Evolutionary conservation across 495 filamentous ascomycete species (phyloP), one percentile per base, ranked within the genome.

Genomic region (Penicillium lagena): DNA sequence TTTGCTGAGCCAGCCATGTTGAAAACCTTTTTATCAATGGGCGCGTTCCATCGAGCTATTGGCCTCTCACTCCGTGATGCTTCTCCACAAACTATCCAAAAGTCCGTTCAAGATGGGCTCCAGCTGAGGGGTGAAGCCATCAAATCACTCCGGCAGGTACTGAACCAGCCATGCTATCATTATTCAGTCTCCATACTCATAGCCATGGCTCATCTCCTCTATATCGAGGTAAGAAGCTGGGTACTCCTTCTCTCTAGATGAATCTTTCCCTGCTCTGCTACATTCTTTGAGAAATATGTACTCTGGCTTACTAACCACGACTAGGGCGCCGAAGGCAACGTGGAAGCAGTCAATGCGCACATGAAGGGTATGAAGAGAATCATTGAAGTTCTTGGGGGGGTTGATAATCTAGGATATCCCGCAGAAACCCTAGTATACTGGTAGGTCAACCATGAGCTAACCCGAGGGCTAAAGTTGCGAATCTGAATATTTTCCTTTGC

Each of bases 321-420:
- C 1, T 22, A 47, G 47, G 47, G 42, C 11, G 36, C 43, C 28
- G 47, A 54, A 34, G 43, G 35, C 35, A 50, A 54, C 10, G 29
- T 50, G 14, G 51, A 40, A 15, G 45, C 47, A 10, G 38, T 38
- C 8, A 35, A 54, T 13, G 40, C 39, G 17, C 47, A 54, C 40
- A 50, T 54, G 32, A 45, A 54, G 9, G 51, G 47, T 28, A 28
- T 54, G 30, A 41, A 45, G 10, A 50, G 47, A 35, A 42, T 50
- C 12, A 31, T 54, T 14, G 32, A 13, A n/a, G 36, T 35, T 13
- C 22, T 39, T 5, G 51, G 51, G 30, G 47, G 51, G 12, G 31
- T 54, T 36, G 46, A 53, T 17, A 38, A 13, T 31, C 35, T 54
- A n/a, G 43, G 40, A 10, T 37, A 47, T 43, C 40, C 36, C 10